Evolutionary conservation across 768 basidiomycete species (phyloP).

Genomic region (Strobilomyces confusus): DNA sequence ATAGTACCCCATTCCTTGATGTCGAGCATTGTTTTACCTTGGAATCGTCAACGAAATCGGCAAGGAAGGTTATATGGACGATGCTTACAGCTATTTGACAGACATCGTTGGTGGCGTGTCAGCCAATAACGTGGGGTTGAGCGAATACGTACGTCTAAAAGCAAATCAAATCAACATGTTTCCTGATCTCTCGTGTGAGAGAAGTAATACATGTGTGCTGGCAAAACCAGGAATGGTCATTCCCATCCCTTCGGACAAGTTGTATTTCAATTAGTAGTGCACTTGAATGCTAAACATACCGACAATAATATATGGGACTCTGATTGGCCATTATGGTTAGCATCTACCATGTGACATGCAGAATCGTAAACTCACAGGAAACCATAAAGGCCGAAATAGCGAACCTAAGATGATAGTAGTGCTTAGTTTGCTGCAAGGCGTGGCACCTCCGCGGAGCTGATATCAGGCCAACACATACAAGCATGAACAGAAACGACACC

Average conservation of each 20-base stretch:
- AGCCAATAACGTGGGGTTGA: neutral
- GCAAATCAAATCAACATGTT: neutral
- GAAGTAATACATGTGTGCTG: slow-evolving; percentile 1
- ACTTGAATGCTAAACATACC: neutral
- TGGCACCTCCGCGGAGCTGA: neutral
- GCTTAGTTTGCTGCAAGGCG: neutral
- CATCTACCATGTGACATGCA: neutral
- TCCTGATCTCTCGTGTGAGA: too few relatives aligned
- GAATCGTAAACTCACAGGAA: neutral
- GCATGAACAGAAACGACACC: neutral
- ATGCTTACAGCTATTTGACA: slow-evolving; percentile 1
- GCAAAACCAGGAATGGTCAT: neutral
- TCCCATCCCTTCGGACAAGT: neutral
- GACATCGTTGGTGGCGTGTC: neutral
- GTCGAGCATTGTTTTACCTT: neutral
- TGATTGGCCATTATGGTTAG: neutral
- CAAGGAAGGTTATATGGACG: neutral
- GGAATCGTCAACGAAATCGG: neutral
- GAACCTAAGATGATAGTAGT: slow-evolving; percentile 2
- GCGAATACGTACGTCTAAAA: slow-evolving; percentile 2
- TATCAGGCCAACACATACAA: neutral
- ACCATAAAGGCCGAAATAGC: neutral
- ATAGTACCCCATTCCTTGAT: neutral
- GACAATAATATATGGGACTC: neutral
- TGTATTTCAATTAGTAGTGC: neutral